Evolutionary conservation across 345 rosid genomes (phyloP).

Genomic region (Gossypium sturtianum): DNA sequence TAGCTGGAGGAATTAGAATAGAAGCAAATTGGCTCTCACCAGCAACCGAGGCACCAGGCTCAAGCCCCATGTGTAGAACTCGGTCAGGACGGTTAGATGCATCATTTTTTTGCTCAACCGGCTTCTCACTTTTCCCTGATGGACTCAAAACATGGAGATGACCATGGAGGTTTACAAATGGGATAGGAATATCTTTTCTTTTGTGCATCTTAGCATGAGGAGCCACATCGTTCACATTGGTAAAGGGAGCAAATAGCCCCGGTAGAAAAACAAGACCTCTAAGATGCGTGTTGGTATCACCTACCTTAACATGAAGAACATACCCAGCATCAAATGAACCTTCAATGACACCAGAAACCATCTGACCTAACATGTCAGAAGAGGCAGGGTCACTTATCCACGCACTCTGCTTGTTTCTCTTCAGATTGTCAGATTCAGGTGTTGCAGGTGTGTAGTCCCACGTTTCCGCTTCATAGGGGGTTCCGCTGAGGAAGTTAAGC

Average conservation of each 20-base stretch:
- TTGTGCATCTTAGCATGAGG: constrained; percentile 47
- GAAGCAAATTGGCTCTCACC: constrained; percentile 28
- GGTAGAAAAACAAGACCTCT: constrained; percentile 55
- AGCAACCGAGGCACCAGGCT: constrained; percentile 17
- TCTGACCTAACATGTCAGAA: constrained; percentile 43
- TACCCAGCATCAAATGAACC: constrained; percentile 68
- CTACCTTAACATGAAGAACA: constrained; percentile 48
- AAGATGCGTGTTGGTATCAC: constrained; percentile 37
- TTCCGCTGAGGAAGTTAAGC: constrained; percentile 10
- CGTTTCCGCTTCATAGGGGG: constrained; percentile 10
- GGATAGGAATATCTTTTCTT: constrained; percentile 40
- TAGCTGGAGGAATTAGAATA: constrained; percentile 17
- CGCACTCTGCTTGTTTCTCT: constrained; percentile 23
- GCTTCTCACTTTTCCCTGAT: constrained; percentile 27
- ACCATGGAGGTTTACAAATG: constrained; percentile 24
- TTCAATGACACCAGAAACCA: constrained; percentile 54
- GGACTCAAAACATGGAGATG: constrained; percentile 13
- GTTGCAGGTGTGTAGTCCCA: constrained; percentile 10
- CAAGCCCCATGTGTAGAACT: constrained; percentile 17
- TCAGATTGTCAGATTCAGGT: constrained; percentile 20
- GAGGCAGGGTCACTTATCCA: constrained; percentile 16
- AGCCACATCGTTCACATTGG: constrained; percentile 60
- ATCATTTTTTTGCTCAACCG: constrained; percentile 18
- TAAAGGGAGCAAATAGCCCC: constrained; percentile 36
- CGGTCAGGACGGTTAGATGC: constrained; percentile 20